Evolutionary conservation across 2,329 filamentous ascomycete species (phyloP), one percentile per base, ranked within the genome.

Genomic region (Ilyonectria robusta): DNA sequence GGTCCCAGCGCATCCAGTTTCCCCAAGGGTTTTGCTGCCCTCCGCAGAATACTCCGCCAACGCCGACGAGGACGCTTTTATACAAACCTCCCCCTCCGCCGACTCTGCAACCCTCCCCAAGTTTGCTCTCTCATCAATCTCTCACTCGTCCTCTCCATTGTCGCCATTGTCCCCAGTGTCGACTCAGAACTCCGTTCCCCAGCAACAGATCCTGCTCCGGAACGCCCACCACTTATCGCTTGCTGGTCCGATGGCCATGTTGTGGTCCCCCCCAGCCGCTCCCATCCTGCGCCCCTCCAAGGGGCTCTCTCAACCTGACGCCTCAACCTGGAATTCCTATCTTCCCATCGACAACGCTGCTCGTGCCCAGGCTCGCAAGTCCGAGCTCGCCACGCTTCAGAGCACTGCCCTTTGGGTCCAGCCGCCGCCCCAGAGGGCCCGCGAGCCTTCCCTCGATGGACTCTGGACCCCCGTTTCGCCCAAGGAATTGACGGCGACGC

Each of bases 281-380:
- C 69, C 66, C 42, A 29, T 68, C 66, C 55, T 67, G 44, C 70
- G 61, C 67, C 71, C 72, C 53, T 64, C 70, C 56, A 71, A 69
- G 29, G 79, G 80, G 57, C 75, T 82, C 8, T 76, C 79, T 23
- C 80, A 85, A 69, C 81, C 81, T 17, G 80, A 82, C 62, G 71
- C 75, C 40, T 66, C 71, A 19, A 76, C 71, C n/a, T 84, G 82
- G 83, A 74, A 76, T 44, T 68, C 68, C 44, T 82, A 83, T 61
- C 71, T 78, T 44, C 70, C 70, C 9, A 65, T 75, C 21, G 65
- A 73, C 23, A 71, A 68, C 19, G 75, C 67, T 61, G 65, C 74
- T 37, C 81, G 80, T 59, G 64, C 76, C 13, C 76, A 78, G 54
- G 70, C 74, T 11, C 77, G 75, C 37, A 70, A 70, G 35, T 67